Base-by-base conservation (phyloP, 495 filamentous ascomycete species). In the Cryomyces antarcticus region DNA sequence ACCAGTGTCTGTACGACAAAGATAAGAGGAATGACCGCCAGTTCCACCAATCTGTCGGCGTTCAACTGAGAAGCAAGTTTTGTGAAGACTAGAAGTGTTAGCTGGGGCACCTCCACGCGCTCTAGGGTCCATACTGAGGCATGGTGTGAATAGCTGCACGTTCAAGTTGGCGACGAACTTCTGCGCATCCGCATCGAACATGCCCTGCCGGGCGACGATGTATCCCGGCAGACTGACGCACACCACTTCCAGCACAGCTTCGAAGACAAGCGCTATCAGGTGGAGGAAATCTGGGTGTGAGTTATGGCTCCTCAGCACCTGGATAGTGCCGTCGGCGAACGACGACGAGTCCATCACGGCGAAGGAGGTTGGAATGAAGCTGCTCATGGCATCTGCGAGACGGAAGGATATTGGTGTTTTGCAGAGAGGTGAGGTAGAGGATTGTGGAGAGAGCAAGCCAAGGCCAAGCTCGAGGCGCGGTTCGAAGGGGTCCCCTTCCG, bases 201-300 rank as follows among this genome's bases (percentile, higher is more conserved):
- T 78, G 56, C 92, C 92, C 51, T 80, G 66, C 37, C 78, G 68
- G 13, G 89, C 89, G 41, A 93, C 76, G 51, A 96, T 77, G 56
- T 94, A 97, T n/a, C 89, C 89, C 1, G 92, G 92, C 45, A 94
- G 61, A 57, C 78, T 83, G 53, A 97, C 89, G 60, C 87, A 96
- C 33, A 96, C 76, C 2, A 97, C 89, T 56, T 97, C 88, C 52
- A 96, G 61, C 24, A 97, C 88, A 10, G 89, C 89, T 59, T 93
- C 92, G 54, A 94, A 94, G 45, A 97, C 87, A 33, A 97, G 74
- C 6, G 93, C 69, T 28, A 81, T 63, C 28, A 97, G 67, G 51
- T 86, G 73, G 42, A 70, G 68, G 46, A 96, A 71, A 24, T 82
- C 67, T 1, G 76, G 74, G 49, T 80, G 75, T 44, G 62, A 27